Evolutionary conservation across 768 basidiomycete species (phyloP).

Genomic region (Serendipita sp.): DNA sequence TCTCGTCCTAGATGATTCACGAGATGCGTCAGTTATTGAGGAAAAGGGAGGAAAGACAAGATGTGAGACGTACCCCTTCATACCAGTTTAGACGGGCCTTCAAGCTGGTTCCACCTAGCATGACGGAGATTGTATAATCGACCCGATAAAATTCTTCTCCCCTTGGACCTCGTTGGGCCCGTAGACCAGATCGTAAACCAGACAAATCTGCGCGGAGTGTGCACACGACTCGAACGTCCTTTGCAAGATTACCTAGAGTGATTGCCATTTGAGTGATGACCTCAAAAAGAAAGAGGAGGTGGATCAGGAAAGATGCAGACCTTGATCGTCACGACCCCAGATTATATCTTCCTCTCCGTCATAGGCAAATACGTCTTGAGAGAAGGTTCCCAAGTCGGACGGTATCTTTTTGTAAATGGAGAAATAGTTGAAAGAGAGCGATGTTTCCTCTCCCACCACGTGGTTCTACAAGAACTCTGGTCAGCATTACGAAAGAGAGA

Average conservation of each 20-base stretch:
- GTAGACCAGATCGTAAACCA: background rate
- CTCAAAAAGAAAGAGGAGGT: no score
- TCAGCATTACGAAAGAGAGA: background rate
- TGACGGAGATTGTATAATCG: background rate
- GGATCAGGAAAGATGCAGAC: background rate
- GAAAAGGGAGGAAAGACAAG: background rate
- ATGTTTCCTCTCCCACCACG: slow-evolving; percentile 1
- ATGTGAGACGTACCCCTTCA: background rate
- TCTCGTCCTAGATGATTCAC: no score
- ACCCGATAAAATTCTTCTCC: slow-evolving; percentile 5
- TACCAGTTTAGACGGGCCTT: background rate
- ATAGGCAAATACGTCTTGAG: slow-evolving; percentile 2
- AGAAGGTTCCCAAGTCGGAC: slow-evolving; percentile 3
- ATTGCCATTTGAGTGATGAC: no score
- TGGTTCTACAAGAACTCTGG: background rate
- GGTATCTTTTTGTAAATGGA: slow-evolving; percentile 5
- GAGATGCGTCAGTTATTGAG: background rate
- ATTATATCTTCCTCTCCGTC: background rate
- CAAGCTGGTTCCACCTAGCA: slow-evolving; percentile 1
- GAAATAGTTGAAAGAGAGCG: background rate
- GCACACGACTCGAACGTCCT: background rate
- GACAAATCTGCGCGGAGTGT: background rate
- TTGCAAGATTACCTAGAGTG: background rate
- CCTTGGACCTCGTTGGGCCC: background rate
- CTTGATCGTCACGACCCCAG: slow-evolving; percentile 1